These are phyloP conservation scores for Platanus orientalis DNA, from an alignment of 164 flowering plant species.

Conservation along the genomic window DNA sequence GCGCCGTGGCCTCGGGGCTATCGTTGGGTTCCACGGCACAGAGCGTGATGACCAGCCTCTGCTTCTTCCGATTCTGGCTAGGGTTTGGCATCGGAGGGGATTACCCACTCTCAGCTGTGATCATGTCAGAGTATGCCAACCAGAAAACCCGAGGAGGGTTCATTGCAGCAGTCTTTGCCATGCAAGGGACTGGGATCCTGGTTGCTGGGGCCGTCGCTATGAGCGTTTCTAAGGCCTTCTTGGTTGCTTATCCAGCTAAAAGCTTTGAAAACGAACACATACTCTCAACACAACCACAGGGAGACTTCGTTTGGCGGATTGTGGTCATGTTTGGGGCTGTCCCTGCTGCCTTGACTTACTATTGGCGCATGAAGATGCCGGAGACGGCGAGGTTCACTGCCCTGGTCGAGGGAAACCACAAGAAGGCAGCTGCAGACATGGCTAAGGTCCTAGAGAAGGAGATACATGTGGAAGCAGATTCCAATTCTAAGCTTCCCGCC, in stretches of 20 bases:
- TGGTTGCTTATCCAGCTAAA: constrained; percentile 16
- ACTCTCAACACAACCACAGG: constrained; percentile 35
- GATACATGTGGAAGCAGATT: constrained; percentile 3
- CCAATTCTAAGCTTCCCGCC: background rate
- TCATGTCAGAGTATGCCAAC: too few relatives aligned
- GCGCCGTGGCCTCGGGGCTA: constrained; percentile 1
- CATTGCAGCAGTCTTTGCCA: constrained; percentile 26
- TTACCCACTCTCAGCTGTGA: constrained; percentile 25
- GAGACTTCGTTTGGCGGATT: constrained; percentile 43
- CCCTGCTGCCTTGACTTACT: too few relatives aligned
- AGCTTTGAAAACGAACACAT: constrained; percentile 5
- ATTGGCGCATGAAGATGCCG: constrained; percentile 56
- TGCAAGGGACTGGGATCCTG: constrained; percentile 26
- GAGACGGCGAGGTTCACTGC: constrained; percentile 56
- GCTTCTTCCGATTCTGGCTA: too few relatives aligned
- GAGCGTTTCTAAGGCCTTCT: constrained; percentile 17
- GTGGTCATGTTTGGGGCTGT: constrained; percentile 50
- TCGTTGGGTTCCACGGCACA: constrained; percentile 11
- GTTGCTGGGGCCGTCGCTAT: constrained; percentile 22
- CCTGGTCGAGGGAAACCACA: constrained; percentile 28
- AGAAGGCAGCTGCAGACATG: constrained; percentile 45
- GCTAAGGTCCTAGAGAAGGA: constrained; percentile 33
- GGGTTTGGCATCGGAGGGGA: too few relatives aligned
- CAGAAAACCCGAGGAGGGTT: constrained; percentile 21
- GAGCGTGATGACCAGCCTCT: constrained; percentile 6